These are phyloP conservation scores for Tolypocladium tundrense DNA, from an alignment of 2,329 filamentous ascomycete genomes.

Conservation along the genomic window DNA sequence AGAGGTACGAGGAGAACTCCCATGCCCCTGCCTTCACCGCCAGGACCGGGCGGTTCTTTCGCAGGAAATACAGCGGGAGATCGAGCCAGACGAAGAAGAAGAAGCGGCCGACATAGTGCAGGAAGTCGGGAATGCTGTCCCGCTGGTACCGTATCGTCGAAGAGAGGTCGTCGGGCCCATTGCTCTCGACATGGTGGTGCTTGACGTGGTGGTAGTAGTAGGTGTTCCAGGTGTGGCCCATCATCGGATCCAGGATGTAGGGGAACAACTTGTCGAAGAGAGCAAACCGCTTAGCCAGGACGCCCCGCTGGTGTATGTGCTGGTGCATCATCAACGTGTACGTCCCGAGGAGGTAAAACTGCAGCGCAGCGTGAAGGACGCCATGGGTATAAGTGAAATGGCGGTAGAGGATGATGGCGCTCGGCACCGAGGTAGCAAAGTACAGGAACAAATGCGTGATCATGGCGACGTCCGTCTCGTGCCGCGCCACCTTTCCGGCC, in stretches of 20 bases:
- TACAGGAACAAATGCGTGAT: conserved; percentile 67
- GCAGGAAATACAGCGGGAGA: conserved; percentile 61
- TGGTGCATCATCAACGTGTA: conserved; percentile 80
- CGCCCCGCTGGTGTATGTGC: conserved; percentile 68
- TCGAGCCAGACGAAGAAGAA: conserved; percentile 66
- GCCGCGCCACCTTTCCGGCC: conserved; percentile 48
- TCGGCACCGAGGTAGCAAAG: conserved; percentile 58
- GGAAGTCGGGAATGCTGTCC: conserved; percentile 54
- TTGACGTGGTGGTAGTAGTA: conserved; percentile 84
- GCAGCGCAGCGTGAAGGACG: conserved; percentile 53
- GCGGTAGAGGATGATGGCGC: conserved; percentile 53
- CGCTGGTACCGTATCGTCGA: conserved; percentile 69
- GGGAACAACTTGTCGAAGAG: conserved; percentile 58
- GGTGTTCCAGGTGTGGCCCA: conserved; percentile 78
- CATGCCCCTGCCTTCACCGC: conserved; percentile 48
- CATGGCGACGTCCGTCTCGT: conserved; percentile 66
- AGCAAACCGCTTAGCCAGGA: conserved; percentile 45
- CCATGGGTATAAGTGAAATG: conserved; percentile 60
- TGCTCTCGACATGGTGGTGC: conserved; percentile 74
- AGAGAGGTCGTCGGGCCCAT: conserved; percentile 66
- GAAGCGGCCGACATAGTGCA: conserved; percentile 65
- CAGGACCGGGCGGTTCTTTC: conserved; percentile 45
- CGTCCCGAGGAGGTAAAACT: conserved; percentile 57
- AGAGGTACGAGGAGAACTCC: conserved; percentile 47
- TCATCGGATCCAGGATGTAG: conserved; percentile 63